A percentile compares a stretch with the other conserved stretches of the same genome.
Conservation (phyloP, 768 basidiomycete genomes). For the Kwoniella sp. region DNA sequence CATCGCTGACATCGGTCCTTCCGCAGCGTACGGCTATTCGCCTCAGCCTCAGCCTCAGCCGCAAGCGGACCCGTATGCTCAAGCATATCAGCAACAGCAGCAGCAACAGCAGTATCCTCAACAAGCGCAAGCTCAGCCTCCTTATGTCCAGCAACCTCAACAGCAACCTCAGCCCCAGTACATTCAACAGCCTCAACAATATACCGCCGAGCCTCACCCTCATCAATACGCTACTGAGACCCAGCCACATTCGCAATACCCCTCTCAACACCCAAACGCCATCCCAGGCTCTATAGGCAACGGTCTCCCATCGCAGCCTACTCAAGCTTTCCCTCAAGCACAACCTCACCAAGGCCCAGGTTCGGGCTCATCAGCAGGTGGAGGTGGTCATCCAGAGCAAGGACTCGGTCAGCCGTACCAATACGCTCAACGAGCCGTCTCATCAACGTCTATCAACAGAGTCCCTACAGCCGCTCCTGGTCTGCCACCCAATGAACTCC, state of each 20-base stretch:
- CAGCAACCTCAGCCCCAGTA: conserved; percentile 23
- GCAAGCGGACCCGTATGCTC: conserved; percentile 40
- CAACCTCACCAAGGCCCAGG: conserved; percentile 45
- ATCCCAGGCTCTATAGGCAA: background rate
- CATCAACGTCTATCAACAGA: conserved; percentile 45
- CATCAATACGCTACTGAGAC: conserved; percentile 37
- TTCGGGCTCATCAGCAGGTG: conserved; percentile 19
- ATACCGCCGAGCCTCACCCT: conserved; percentile 9
- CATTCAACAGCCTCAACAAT: conserved; percentile 11
- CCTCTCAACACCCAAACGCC: conserved; percentile 22
- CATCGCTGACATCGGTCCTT: background rate
- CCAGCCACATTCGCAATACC: conserved; percentile 38
- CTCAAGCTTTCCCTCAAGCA: conserved; percentile 43
- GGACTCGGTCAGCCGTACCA: conserved; percentile 33
- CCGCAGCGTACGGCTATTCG: conserved; percentile 41
- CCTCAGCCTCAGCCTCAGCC: conserved; percentile 46
- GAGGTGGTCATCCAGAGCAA: background rate
- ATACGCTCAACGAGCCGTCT: conserved; percentile 29
- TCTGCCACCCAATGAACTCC: conserved; percentile 36
- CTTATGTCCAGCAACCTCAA: conserved; percentile 25
- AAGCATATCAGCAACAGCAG: conserved; percentile 48
- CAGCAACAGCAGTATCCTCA: conserved; percentile 20
- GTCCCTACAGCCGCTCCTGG: conserved; percentile 41
- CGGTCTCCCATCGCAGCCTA: conserved; percentile 11
- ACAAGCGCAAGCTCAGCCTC: conserved; percentile 9